Base-by-base conservation (phyloP, 1,284 basidiomycete genomes). In the Rhodotorula glutinis region DNA sequence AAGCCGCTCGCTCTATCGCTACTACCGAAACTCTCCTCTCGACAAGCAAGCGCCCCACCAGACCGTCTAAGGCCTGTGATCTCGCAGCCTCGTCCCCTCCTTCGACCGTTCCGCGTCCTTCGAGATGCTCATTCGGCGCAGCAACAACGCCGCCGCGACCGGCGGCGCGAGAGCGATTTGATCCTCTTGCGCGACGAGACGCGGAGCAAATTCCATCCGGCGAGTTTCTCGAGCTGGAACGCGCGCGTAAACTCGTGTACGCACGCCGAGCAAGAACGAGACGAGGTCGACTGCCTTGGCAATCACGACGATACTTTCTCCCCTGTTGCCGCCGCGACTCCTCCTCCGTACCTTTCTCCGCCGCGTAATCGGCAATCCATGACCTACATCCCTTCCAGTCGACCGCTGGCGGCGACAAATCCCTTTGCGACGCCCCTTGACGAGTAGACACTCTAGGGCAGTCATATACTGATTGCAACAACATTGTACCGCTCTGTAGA, bases 401-500 rank as follows among this genome's bases (percentile, higher is more conserved):
- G 58, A 25, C 58, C 29, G 13, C n/a, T 30, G 19, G 33, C 16
- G 19, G 19, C 11, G 43, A n/a, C 25, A 1, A 51, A 65, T 19
- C 57, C 57, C 10, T 65, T 65, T 16, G 46, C 57, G 46, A 65
- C 53, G 17, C 58, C 63, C 23, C 60, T 65, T 16, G 57, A 60
- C 40, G 53, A 54, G 11, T 55, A 55, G 53, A 55, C 40, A 17
- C 13, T 55, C 8, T 38, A n/a, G 33, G 33, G 33, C 33, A 38
- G 33, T 38, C 33, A 11, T 38, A 11, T 38, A 38, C 11, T 38
- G 11, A 38, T 38, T 38, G 33, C 33, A 38, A 38, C 33, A 38
- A 38, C 33, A 38, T 7, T 38, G 11, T 38, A 38, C 33, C 33
- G 33, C 33, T 38, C 33, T 38, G 33, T 38, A 38, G 5, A 11